Percentiles rank a stretch among this genome's conserved stretches.
Evolutionary conservation across 2,329 filamentous ascomycete species (phyloP).

Genomic region (Aureobasidium sp.): DNA sequence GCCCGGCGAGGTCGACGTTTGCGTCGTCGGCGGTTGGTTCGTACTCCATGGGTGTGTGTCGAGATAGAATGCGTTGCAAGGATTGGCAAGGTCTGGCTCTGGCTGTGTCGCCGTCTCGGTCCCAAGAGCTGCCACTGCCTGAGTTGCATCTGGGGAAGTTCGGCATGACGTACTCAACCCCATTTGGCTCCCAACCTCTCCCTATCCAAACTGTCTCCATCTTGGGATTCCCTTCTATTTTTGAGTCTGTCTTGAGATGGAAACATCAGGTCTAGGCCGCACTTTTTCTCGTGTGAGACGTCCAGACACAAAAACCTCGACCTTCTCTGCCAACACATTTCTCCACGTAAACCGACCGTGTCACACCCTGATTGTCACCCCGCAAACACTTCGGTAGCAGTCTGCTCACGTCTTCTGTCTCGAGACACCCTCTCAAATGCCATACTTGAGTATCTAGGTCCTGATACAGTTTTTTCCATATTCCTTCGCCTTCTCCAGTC

Average conservation of each 20-base stretch:
- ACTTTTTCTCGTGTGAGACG: neutral
- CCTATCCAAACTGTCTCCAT: neutral
- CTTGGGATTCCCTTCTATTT: neutral
- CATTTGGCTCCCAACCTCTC: neutral
- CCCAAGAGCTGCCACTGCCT: neutral
- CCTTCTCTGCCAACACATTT: neutral
- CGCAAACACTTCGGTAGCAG: neutral
- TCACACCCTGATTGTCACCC: neutral
- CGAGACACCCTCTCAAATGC: neutral
- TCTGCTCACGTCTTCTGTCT: neutral
- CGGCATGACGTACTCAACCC: neutral
- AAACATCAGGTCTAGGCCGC: neutral
- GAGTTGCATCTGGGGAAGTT: neutral
- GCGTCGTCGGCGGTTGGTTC: conserved; percentile 6
- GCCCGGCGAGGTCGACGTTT: conserved; percentile 49
- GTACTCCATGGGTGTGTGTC: conserved; percentile 4
- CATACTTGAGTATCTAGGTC: neutral
- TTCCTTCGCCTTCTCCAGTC: neutral
- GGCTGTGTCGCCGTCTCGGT: neutral
- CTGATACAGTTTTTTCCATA: neutral
- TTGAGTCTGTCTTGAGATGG: neutral
- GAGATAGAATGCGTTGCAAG: neutral
- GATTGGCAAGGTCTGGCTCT: neutral
- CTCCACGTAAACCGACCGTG: too few species aligned
- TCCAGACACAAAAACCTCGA: neutral